Base-by-base conservation (phyloP, 2,329 filamentous ascomycete genomes). In the Ophiocordyceps sinensis region DNA sequence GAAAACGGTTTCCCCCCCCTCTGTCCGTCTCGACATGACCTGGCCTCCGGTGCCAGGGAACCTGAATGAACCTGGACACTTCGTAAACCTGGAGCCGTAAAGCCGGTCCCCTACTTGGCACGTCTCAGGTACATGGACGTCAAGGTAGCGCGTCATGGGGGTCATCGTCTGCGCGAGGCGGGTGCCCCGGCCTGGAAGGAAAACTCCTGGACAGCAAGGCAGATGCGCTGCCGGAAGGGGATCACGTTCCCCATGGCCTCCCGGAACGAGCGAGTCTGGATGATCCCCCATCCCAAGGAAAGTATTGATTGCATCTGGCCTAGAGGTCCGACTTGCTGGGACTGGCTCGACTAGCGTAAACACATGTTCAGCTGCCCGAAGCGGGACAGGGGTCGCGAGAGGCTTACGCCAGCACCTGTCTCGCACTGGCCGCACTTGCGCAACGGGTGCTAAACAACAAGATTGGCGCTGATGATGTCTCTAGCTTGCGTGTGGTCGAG, bases 321-420 rank as follows among this genome's bases (percentile, higher is more conserved):
- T 19, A 9, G 10, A 36, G 38, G 26, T 14, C 39, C 31, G 31
- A 29, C 28, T 13, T 29, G 23, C n/a, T 21, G 38, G 23, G 26
- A 23, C 13, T 36, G 23, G n/a, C 14, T 23, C 26, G 12, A 5
- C 23, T n/a, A 36, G 26, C 14, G 23, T 31, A 23, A 36, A 10
- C 23, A 23, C 29, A 35, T 35, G 32, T 35, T 35, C 29, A 31
- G 32, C 35, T 19, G 35, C 42, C 37, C 45, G 49, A 47, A 44
- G 12, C 29, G 44, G 37, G 45, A 39, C 28, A 39, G 30, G 40
- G 38, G 34, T 38, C 29, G 44, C 19, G 23, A 23, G n/a, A 26
- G 32, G 32, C 32, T 35, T 35, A 17, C 32, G 32, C 32, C 32
- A 32, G 35, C 30, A 19, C 38, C 38, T 38, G 39, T 44, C 40